Conservation (phyloP, 257 asterid genomes). For the Paraleonurus japonicus region DNA sequence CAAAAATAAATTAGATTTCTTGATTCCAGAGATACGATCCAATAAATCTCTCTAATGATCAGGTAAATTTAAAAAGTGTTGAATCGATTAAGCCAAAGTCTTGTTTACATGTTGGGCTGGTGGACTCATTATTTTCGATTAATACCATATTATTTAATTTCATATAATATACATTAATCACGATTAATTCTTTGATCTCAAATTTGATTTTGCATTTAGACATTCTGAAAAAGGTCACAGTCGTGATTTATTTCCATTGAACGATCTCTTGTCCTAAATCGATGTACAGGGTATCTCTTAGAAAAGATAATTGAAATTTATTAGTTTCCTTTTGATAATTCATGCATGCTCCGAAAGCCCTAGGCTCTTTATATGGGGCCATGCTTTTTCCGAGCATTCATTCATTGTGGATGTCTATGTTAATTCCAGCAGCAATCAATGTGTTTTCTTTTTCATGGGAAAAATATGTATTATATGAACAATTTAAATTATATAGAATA, state of each 20-base stretch:
- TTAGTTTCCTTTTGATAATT: not conserved
- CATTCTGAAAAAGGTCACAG: not conserved
- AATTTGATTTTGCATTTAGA: not conserved
- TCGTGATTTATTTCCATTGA: not conserved
- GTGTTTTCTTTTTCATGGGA: not conserved
- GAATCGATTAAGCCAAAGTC: not conserved
- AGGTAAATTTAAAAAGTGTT: not conserved
- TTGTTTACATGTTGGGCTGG: not conserved
- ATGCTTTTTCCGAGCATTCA: conserved; percentile 4
- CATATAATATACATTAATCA: not conserved
- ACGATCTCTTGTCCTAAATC: not conserved
- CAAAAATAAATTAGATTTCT: too few relatives aligned
- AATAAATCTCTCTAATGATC: too few relatives aligned
- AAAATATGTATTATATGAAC: not conserved
- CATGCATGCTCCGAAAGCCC: not conserved
- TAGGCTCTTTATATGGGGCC: not conserved
- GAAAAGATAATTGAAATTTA: not conserved
- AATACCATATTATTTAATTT: not conserved
- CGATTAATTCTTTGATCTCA: not conserved
- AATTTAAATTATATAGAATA: not conserved
- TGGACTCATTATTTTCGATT: not conserved
- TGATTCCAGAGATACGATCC: too few relatives aligned
- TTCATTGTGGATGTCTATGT: not conserved
- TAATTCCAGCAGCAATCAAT: not conserved
- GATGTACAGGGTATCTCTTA: not conserved